Percentiles rank a stretch among this genome's conserved stretches.
Conservation (phyloP, 2,329 filamentous ascomycete species). For the Alternaria longipes region DNA sequence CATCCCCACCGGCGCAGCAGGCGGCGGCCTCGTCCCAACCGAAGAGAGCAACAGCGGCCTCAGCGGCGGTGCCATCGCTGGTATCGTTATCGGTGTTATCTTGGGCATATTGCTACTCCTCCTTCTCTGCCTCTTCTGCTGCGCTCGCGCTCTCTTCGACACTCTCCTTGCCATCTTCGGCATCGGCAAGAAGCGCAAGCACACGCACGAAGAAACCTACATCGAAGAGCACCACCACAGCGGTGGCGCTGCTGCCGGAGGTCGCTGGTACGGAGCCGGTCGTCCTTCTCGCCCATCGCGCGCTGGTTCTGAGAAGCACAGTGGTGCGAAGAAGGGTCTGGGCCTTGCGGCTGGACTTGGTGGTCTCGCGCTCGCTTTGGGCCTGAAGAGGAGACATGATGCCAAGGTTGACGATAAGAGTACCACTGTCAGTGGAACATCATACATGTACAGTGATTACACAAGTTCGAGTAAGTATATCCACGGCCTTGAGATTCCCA, state of each 20-base stretch:
- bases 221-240: slow-evolving; percentile 70
- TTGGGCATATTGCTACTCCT: slow-evolving; percentile 72
- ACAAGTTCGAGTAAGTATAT: slow-evolving; percentile 58
- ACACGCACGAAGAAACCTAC: slow-evolving; percentile 66
- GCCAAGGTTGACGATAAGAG: slow-evolving; percentile 55
- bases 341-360: slow-evolving; percentile 56
- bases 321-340: slow-evolving; percentile 45
- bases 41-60: slow-evolving; percentile 55
- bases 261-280: slow-evolving; percentile 60
- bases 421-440: slow-evolving; percentile 50
- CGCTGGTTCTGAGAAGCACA: slow-evolving; percentile 45
- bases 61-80: slow-evolving; percentile 78
- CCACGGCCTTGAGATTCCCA: not conserved
- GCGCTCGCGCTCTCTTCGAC: slow-evolving; percentile 63
- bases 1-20: slow-evolving; percentile 62
- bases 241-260: slow-evolving; percentile 65
- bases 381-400: slow-evolving; percentile 56
- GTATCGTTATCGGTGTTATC: slow-evolving; percentile 79
- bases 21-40: slow-evolving; percentile 47
- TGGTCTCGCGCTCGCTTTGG: slow-evolving; percentile 55
- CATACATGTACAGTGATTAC: slow-evolving; percentile 57
- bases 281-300: slow-evolving; percentile 47
- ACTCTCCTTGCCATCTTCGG: slow-evolving; percentile 69
- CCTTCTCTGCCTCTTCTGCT: slow-evolving; percentile 79
- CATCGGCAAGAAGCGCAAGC: slow-evolving; percentile 59